Base-by-base conservation (phyloP, 192 early-diverging fungal genomes). In the Coemansia sp. region DNA sequence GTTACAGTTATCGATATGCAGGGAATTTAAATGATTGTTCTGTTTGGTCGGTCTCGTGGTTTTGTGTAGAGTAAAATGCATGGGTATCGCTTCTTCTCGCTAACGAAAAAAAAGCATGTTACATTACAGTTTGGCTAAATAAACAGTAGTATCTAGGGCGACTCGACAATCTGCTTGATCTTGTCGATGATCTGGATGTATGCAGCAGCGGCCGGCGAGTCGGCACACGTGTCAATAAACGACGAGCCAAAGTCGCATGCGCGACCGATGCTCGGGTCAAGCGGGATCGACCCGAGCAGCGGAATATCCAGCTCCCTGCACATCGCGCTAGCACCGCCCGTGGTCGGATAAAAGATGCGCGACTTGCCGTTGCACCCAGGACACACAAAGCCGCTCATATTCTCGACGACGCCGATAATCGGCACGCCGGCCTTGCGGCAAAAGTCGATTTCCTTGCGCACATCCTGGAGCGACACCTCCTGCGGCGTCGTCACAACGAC, bases 321-420 rank as follows among this genome's bases (percentile, higher is more conserved):
- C 69, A 92, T 81, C 33, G 78, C 75, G 27, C 54, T 65, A 7
- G 86, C 90, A 3, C 91, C 91, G 9, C 91, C 91, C 0, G 90
- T 88, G 6, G 89, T 90, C 1, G 90, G 83, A 5, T 85, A 80
- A 57, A 93, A 93, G 51, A 93, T 90, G 9, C 73, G 56, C 22
- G 88, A 89, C 76, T 90, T 85, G 43, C 82, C 81, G 12, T 85
- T 60, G 69, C 97, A 98, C 21, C 82, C 83, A 2, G 94, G 95
- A 58, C 97, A 99, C 9, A 98, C 90, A 77, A 97, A 99, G 7
- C 95, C 97, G 58, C 85, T 85, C 97, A 99, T 97, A 69, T 98
- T 98, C 70, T 99, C 97, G 6, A 99, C 91, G 4, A 99, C 75
- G 5, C 97, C 97, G 21, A 98, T 72, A 54, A 99, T 88, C 1